Base-by-base conservation (phyloP, 345 rosid genomes). In the Hibiscus syriacus region DNA sequence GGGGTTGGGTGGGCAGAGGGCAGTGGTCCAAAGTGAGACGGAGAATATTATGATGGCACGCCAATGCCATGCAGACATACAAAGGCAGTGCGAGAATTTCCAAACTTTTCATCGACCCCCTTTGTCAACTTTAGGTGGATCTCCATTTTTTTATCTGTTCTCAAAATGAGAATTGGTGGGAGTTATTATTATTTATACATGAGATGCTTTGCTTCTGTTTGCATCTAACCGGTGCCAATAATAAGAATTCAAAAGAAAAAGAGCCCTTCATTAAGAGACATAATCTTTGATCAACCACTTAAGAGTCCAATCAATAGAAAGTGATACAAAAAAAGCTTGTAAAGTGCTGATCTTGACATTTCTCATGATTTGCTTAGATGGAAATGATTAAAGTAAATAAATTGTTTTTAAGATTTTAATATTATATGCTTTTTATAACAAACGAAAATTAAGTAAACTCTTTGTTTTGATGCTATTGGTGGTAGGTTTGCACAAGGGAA, bases 21-120 rank as follows among this genome's bases (percentile, higher is more conserved):
- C 6, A 58, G 77, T 73, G 75, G 79, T 76, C 81, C 81, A 78
- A 66, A 70, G 80, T 68, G 45, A 78, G 78, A 78, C 75, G 76
- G 74, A 76, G 83, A 83, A 83, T 80, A 77, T 74, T 71, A 70
- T 55, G 59, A 16, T 66, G 73, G 63, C 76, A 76, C 80, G 73
- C 84, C 82, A 45, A 73, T 66, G 66, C 77, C 76, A 68, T 70
- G 83, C 81, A 77, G 76, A 71, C 74, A 82, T 23, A 49, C 54
- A 17, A 49, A 46, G 64, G 43, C 53, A 26, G 69, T 45, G 71
- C 25, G 71, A 72, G 71, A 70, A 62, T 71, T 67, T 75, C 72
- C 26, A 56, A 20, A 52, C 34, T 50, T 45, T 57, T 32, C 25
- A 13, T 10, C 0, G 19, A 13, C 17, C 11, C 43, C 58, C 62